Evolutionary conservation across 441 rosid genomes (phyloP), one percentile per base, ranked within the genome.

Genomic region (Francoa sonchifolia): DNA sequence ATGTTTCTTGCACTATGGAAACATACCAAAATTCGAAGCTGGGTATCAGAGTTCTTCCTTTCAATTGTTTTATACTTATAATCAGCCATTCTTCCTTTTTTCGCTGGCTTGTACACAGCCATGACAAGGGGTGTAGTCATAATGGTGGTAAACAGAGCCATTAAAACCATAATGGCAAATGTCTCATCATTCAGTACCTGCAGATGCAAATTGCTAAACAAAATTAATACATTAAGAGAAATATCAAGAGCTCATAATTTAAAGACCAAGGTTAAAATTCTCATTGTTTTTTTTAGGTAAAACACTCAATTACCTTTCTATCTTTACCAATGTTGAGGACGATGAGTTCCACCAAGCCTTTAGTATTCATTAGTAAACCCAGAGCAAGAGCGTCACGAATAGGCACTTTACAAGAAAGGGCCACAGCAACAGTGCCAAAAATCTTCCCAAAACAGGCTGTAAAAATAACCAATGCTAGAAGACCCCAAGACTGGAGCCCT

Each of bases 111-210:
- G 15, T 44, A 44, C 7, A 29, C 38, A 1, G 48, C 48, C 34
- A 43, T 43, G 48, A 43, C 48, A 2, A 43, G 10, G 4, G 48
- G 48, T 9, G 48, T 43, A 3, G 48, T 43, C 14, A 43, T 43
- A 14, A 43, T 27, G 11, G 48, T 43, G 6, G 48, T 29, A 19
- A 43, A 28, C 0, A 43, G 21, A 18, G 48, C 48, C 48, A 43
- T 43, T 13, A 43, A 32, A n/a, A 43, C 35, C 12, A 43, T 9
- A 1, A 43, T 32, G 1, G 48, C 48, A 43, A 43, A 43, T 1
- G 48, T 43, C 45, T 43, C 23, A 23, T 43, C 48, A 29, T 43
- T 43, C 27, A 43, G 14, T 9, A 43, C 48, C 44, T 39, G 44
- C 29, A n/a, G n/a, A n/a, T n/a, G n/a, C n/a, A n/a, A n/a, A n/a